Conservation (phyloP, 768 basidiomycete species). For the Auriscalpium vulgare region DNA sequence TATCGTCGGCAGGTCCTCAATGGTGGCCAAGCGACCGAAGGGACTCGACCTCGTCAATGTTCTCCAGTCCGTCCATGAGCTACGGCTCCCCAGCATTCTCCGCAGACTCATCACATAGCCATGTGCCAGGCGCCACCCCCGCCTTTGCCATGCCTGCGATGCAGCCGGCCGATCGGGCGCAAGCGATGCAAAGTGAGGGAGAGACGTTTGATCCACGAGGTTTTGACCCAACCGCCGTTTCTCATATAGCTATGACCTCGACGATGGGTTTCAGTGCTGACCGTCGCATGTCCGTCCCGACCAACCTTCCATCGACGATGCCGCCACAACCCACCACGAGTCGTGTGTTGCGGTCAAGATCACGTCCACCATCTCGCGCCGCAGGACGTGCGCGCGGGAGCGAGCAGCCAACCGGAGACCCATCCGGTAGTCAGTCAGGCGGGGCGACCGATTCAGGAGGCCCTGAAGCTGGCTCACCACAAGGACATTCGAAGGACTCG, state of each 20-base stretch:
- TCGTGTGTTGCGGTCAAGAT: slow-evolving; percentile 47
- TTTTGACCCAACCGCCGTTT: slow-evolving; percentile 36
- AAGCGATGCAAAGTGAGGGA: slow-evolving; percentile 21
- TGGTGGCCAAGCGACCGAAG: slow-evolving; percentile 66
- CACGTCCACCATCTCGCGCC: slow-evolving; percentile 20
- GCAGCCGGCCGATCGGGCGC: slow-evolving; percentile 27
- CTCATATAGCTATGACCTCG: slow-evolving; percentile 36
- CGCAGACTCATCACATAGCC: slow-evolving; percentile 57
- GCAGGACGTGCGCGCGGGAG: slow-evolving; percentile 29
- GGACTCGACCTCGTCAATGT: slow-evolving; percentile 64
- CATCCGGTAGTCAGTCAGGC: slow-evolving; percentile 13
- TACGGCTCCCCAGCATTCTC: slow-evolving; percentile 48
- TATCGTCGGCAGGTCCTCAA: slow-evolving; percentile 24
- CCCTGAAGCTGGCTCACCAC: slow-evolving; percentile 11
- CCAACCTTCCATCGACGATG: slow-evolving; percentile 34
- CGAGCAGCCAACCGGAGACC: slow-evolving; percentile 32
- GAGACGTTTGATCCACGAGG: slow-evolving; percentile 25
- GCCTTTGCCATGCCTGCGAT: slow-evolving; percentile 67
- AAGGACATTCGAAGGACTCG: slow-evolving; percentile 8
- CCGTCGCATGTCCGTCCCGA: slow-evolving; percentile 70
- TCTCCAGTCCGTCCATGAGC: slow-evolving; percentile 51
- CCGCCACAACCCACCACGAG: slow-evolving; percentile 36
- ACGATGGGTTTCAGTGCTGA: slow-evolving; percentile 53
- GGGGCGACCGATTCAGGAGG: slow-evolving; percentile 8
- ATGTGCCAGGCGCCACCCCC: slow-evolving; percentile 53